These are phyloP conservation scores for Neurospora pannonica DNA, from an alignment of 495 filamentous ascomycete species.

Conservation along the genomic window DNA sequence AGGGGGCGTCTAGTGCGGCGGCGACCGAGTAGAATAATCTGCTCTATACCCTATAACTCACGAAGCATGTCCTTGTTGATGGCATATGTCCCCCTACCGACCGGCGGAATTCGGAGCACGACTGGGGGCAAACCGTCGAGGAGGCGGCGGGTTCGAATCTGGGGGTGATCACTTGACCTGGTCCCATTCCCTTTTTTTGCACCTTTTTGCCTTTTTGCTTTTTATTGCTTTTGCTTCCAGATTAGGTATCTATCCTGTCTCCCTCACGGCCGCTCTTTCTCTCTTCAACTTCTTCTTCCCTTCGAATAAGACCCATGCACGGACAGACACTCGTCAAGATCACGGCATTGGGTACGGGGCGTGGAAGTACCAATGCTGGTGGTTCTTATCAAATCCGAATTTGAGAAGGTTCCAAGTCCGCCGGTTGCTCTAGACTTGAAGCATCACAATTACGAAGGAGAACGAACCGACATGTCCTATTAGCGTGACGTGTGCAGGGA, in stretches of 20 bases:
- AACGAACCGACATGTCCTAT: background rate
- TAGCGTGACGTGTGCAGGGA: background rate
- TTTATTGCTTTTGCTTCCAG: background rate
- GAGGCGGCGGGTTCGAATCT: background rate
- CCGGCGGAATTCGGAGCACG: background rate
- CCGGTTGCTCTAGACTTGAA: background rate
- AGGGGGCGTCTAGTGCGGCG: background rate
- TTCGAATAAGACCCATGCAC: background rate
- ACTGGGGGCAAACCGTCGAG: background rate
- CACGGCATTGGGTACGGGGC: background rate
- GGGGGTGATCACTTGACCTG: background rate
- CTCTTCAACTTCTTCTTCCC: background rate
- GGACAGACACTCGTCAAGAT: background rate
- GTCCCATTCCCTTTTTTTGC: background rate
- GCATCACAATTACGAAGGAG: background rate
- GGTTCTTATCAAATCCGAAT: background rate
- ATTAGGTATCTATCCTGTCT: background rate
- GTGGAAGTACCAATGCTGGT: background rate
- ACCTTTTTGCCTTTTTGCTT: background rate
- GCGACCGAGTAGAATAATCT: background rate
- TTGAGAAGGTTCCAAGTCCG: background rate
- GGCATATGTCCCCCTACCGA: background rate
- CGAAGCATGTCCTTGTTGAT: background rate
- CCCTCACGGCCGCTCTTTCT: background rate
- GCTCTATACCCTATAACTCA: background rate